Base-by-base conservation (phyloP, 176 grass and related monocot genomes). In the Aegilops tauschii region DNA sequence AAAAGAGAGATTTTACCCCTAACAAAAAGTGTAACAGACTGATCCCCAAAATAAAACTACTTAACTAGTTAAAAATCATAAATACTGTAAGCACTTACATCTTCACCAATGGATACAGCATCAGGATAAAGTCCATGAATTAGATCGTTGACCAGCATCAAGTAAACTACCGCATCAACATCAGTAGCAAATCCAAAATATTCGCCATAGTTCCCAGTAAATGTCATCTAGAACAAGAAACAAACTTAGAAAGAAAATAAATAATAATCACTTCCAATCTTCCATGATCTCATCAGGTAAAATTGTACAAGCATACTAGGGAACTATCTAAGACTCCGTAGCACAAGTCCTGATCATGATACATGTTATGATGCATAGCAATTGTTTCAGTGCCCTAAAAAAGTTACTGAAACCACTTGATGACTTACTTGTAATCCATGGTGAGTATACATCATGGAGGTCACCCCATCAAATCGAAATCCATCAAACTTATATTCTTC, bases 391-490 rank as follows among this genome's bases (percentile, higher is more conserved):
- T 1, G 73, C 8, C 23, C 28, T 66, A 12, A 69, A 83, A 69
- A 78, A 70, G 34, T 23, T 71, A 82, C 10, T 66, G 42, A 18
- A 82, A 83, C 47, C 52, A 86, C 23, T 70, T 88, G 66, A 40
- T 82, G 47, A 82, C 83, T 73, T 92, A 95, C 95, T 80, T 91
- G 93, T 87, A 98, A 90, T 42, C 95, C 95, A 92, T 98, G 89
- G 78, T 98, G 95, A 34, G 93, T 98, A 81, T 98, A 98, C 95
- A 98, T 98, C 95, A 98, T 98, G 80, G 95, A 98, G 40, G 95
- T 98, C 78, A 98, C 89, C 12, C 95, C 95, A 92, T 98, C 95
- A 90, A 98, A 98, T 85, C 95, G 86, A 67, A 98, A 98, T 12
- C 95, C 95, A 90, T 98, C 95, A 42, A 98, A 98, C 88, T 95